Conservation (phyloP, 179 eudicot species). For the Silene coronaria region DNA sequence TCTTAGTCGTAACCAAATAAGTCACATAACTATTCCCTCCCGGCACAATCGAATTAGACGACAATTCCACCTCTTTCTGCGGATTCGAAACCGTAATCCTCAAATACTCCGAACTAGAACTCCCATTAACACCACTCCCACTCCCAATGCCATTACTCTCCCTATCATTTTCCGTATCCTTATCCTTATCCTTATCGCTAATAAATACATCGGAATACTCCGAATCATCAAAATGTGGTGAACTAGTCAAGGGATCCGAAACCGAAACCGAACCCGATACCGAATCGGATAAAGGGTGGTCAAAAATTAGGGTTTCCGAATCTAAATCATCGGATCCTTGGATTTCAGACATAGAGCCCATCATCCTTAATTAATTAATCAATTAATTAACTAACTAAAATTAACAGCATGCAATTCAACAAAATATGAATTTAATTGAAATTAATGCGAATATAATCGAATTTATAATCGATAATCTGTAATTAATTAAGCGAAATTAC, state of each 20-base stretch:
- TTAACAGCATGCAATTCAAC: too few relatives aligned
- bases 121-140: slow-evolving; percentile 9
- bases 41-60: slow-evolving; percentile 68
- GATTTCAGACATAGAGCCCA: background rate
- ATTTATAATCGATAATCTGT: too few relatives aligned
- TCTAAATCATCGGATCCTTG: background rate
- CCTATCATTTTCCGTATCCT: slow-evolving; percentile 16
- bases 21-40: slow-evolving; percentile 63
- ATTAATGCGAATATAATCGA: too few relatives aligned
- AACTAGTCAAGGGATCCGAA: slow-evolving; percentile 2
- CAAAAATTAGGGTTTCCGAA: background rate
- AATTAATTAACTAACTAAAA: too few relatives aligned
- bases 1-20: slow-evolving; percentile 59
- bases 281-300: background rate
- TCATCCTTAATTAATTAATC: background rate
- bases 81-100: slow-evolving; percentile 61
- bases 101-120: slow-evolving; percentile 35
- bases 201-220: slow-evolving; percentile 39
- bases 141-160: slow-evolving; percentile 31
- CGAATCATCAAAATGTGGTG: slow-evolving; percentile 26
- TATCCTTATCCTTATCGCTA: slow-evolving; percentile 20
- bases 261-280: background rate
- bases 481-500: too few relatives aligned
- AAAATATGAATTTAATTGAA: too few relatives aligned
- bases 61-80: slow-evolving; percentile 55